A percentile compares a stretch with the other conserved stretches of the same genome.
Conservation (phyloP, 176 grass and related monocot species). For the Zea luxurians region DNA sequence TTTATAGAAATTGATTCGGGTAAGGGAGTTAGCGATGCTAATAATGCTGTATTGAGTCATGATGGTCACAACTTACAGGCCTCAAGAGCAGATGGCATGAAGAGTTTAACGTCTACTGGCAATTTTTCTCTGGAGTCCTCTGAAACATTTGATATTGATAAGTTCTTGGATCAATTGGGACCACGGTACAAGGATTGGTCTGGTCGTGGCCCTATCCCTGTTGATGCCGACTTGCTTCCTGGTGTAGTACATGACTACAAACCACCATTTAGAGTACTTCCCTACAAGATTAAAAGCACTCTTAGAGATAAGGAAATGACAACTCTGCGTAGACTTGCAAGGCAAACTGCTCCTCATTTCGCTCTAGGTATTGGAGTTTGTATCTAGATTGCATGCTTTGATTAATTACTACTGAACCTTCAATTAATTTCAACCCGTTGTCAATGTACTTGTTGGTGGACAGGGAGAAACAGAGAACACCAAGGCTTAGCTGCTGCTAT, state of each 20-base stretch:
- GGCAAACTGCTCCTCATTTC: constrained; percentile 89
- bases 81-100: constrained; percentile 26
- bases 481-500: constrained; percentile 92
- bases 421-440: background rate
- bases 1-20: constrained; percentile 23
- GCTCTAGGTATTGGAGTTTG: constrained; percentile 62
- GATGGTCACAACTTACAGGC: background rate
- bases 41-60: background rate
- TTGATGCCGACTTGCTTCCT: constrained; percentile 92
- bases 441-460: constrained; percentile 14
- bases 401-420: background rate
- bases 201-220: constrained; percentile 69
- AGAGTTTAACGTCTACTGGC: background rate
- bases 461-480: constrained; percentile 93
- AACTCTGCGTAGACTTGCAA: constrained; percentile 68
- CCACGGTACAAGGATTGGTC: constrained; percentile 88
- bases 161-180: constrained; percentile 82
- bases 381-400: background rate
- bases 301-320: constrained; percentile 80
- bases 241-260: constrained; percentile 68
- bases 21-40: constrained; percentile 15
- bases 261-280: constrained; percentile 75
- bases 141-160: constrained; percentile 59
- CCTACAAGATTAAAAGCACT: constrained; percentile 61
- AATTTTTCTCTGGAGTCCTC: constrained; percentile 30